phyloP scores from a whole-genome alignment of 2,329 filamentous ascomycete species.

The Fusarium odoratissimum region DNA sequence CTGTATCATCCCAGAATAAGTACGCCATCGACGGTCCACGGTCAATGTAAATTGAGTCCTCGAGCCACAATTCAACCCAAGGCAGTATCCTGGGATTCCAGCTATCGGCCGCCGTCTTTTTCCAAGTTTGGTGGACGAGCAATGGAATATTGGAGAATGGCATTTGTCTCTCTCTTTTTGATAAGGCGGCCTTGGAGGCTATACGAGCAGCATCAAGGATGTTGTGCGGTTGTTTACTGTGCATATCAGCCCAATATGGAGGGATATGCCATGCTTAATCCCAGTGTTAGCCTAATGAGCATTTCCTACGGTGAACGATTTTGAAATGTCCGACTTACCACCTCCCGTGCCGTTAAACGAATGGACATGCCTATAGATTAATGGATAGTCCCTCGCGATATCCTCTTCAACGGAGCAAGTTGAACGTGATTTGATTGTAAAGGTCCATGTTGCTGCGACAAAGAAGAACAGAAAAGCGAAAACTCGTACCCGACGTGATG shows the following conservation, averaged over 20 bases:
- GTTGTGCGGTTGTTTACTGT: not conserved
- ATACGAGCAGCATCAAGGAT: not conserved
- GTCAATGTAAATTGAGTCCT: not conserved
- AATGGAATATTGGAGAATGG: not conserved
- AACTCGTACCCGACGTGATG: not conserved
- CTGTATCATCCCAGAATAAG: slow-evolving; percentile 4
- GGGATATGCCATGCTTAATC: slow-evolving; percentile 2
- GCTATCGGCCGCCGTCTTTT: not conserved
- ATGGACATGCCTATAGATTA: not conserved
- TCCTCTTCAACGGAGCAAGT: rapidly evolving
- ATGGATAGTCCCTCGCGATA: not conserved
- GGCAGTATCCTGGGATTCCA: not conserved
- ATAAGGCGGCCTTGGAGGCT: not conserved
- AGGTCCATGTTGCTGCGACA: not conserved
- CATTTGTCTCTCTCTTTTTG: not conserved
- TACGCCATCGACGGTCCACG: not conserved
- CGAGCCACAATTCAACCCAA: not conserved
- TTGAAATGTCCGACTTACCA: not conserved
- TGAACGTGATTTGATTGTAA: not conserved
- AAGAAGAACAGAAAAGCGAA: not conserved
- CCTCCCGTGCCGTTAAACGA: not conserved
- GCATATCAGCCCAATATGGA: not conserved
- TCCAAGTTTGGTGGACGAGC: slow-evolving; percentile 4
- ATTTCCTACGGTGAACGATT: rapidly evolving
- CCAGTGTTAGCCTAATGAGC: not conserved